Base-by-base conservation (phyloP, 2,329 filamentous ascomycete genomes). In the Neonectria punicea region DNA sequence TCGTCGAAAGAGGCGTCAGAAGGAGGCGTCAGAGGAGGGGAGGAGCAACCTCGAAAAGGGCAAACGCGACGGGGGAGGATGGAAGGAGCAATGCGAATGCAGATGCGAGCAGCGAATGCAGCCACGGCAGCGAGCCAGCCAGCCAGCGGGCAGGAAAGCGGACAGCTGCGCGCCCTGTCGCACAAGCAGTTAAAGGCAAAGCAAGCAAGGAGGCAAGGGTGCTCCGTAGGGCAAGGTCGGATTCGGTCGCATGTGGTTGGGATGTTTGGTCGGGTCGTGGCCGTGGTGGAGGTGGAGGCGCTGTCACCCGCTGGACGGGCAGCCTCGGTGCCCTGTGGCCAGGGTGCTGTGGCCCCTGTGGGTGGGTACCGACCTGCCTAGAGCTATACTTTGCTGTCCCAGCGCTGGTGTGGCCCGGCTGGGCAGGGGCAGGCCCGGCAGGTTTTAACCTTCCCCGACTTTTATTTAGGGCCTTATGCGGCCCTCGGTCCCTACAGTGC, bases 1-100 rank as follows among this genome's bases (percentile, higher is more conserved):
- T 16, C 41, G 49, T 20, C 30, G 22, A 16, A 49, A 30, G 49
- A 53, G 39, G 25, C 57, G 49, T 34, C 36, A 41, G 43, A 57
- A 47, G 44, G 54, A 54, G 16, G 51, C 54, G 22, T 53, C 56
- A 49, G 41, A 58, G 60, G 60, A 63, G 60, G 60, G 60, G 47
- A 63, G 54, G 49, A 53, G 32, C 30, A 16, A 51, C 30, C 44
- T 53, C 47, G 25, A 59, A 53, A 50, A 58, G 54, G 44, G 44
- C 53, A 56, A 58, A 34, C 28, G 20, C 53, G 46, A 28, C 46
- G 39, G n/a, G 39, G 39, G 14, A 30, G 18, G 14, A 49, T 30
- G 14, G 46, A 49, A 51, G 28, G 49, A 51, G 49, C 49, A 51
- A 34, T 14, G 49, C 30, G 11, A 51, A 34, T 20, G 49, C 30